Evolutionary conservation across 164 flowering plant species (phyloP).

Genomic region (Litsea cubeba): DNA sequence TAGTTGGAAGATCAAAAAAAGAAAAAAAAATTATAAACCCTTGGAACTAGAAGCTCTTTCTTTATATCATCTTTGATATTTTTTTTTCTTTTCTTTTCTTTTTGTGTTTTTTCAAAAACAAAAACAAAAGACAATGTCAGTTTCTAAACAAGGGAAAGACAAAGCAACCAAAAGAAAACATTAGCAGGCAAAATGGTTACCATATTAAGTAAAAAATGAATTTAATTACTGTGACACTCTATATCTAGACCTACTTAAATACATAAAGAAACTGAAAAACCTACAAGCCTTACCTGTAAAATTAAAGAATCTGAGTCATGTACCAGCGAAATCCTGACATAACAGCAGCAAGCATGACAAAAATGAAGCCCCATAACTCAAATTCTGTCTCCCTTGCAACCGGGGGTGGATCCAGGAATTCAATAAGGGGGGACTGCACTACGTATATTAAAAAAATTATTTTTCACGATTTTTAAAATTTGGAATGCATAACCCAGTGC

Average conservation of each 20-base stretch:
- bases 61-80: too few relatives aligned
- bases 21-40: too few relatives aligned
- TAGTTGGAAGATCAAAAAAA: too few relatives aligned
- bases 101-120: too few relatives aligned
- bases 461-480: too few relatives aligned
- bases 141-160: conserved; percentile 17
- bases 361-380: conserved; percentile 90
- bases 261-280: conserved; percentile 5
- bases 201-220: not conserved
- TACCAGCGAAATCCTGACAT: conserved; percentile 99
- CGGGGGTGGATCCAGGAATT: too few relatives aligned
- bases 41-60: too few relatives aligned
- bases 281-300: conserved; percentile 61
- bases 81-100: too few relatives aligned
- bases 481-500: too few relatives aligned
- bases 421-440: too few relatives aligned
- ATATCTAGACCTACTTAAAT: not conserved
- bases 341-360: conserved; percentile 98
- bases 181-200: not conserved
- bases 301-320: conserved; percentile 99
- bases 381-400: conserved; percentile 94
- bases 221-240: not conserved
- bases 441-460: too few relatives aligned
- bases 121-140: conserved; percentile 29
- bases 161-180: not conserved